Base-by-base conservation (phyloP, 768 basidiomycete genomes). In the Dacryopinax primogenitus region DNA sequence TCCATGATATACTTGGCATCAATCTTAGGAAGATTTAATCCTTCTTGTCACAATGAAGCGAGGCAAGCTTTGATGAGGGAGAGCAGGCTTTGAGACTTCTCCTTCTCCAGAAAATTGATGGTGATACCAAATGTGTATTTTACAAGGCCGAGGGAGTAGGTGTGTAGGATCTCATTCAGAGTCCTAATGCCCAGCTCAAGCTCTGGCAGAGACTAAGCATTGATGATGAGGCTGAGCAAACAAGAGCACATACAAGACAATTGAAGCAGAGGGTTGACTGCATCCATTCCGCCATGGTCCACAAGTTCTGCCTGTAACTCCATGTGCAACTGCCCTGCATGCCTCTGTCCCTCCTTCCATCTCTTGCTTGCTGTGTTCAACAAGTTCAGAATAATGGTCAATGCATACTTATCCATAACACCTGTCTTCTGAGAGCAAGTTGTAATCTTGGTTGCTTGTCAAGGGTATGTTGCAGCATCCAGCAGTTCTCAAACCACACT, bases 51-150 rank as follows among this genome's bases (percentile, higher is more conserved):
- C 0, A 74, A 67, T 0, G 70, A 69, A 37, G 75, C 65, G 0
- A 78, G 72, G 0, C 73, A 68, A 28, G 64, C 65, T 0, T 73
- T 63, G 62, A 76, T 79, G 0, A 70, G 62, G 6, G 68, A 66
- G 11, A 37, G 36, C 18, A 37, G 11, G 9, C 36, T 37, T 9
- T 37, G 9, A 18, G 36, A 9, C 36, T 18, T 37, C 9, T 9
- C 36, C 18, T 37, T 39, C 51, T 76, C 69, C 28, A 75, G 66
- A 2, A 61, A 65, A 1, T 67, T 63, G 6, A 68, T 74, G 76
- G 76, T 77, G 1, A 65, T n/a, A 4, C 72, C 74, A 80, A 80
- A 82, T 32, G 79, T 74, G 66, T 81, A 82, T 51, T 82, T 81
- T 61, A 81, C 73, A 69, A 80, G 74, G 0, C 80, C 79, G 1